phyloP scores from a whole-genome alignment of 2,329 filamentous ascomycete species.

The Fusarium kyushuense region DNA sequence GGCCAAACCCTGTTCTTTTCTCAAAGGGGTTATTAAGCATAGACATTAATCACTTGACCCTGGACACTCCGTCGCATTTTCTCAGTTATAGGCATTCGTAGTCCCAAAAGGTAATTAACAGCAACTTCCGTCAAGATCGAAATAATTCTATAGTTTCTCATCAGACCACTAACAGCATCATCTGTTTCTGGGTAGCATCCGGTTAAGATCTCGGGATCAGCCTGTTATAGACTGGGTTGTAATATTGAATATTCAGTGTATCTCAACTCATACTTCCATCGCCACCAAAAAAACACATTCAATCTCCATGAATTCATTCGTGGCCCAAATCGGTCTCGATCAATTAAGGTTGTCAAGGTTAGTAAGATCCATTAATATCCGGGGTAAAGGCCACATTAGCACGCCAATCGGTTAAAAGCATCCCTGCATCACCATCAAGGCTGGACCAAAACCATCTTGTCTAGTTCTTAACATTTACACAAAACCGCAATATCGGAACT shows the following conservation, averaged over 20 bases:
- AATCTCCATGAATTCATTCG: neutral
- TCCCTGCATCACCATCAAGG: neutral
- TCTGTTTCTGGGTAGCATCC: neutral
- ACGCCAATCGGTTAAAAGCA: constrained; percentile 3
- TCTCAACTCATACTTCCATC: neutral
- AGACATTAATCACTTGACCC: too few species aligned
- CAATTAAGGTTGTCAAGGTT: constrained; percentile 5
- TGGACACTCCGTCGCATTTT: neutral
- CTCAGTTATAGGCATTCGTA: neutral
- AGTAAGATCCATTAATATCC: neutral
- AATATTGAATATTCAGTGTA: neutral
- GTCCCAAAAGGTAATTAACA: neutral
- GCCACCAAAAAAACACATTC: neutral
- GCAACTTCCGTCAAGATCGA: fast-evolving
- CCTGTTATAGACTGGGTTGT: constrained; percentile 1
- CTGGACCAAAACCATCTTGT: neutral
- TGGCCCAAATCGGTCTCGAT: neutral
- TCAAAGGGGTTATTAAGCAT: neutral
- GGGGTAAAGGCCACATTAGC: neutral
- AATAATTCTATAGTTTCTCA: fast-evolving
- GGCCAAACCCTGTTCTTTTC: neutral
- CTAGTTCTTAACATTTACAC: neutral
- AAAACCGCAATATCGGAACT: neutral
- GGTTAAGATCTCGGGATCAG: constrained; percentile 2
- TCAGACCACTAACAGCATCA: neutral